Conservation (phyloP, 2,329 filamentous ascomycete species). For the Bipolaris bicolor region DNA sequence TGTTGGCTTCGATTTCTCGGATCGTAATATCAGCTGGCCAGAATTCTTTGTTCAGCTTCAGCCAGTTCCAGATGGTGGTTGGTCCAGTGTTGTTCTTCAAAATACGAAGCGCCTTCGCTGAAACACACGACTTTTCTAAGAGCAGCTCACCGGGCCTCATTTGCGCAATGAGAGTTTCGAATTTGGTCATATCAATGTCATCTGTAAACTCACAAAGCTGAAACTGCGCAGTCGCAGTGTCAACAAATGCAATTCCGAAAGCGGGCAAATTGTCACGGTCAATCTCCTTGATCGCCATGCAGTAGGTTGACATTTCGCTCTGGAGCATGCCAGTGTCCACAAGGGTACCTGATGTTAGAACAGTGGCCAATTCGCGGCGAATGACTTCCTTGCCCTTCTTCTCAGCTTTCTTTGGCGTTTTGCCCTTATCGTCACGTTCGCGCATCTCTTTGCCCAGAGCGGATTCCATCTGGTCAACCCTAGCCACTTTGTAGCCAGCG, state of each 20-base stretch:
- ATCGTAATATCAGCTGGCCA: constrained; percentile 84
- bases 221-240: constrained; percentile 95
- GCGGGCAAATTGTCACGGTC: constrained; percentile 74
- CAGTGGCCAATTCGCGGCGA: constrained; percentile 84
- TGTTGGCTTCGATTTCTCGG: constrained; percentile 78
- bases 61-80: constrained; percentile 92
- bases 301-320: constrained; percentile 96
- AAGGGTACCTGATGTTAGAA: constrained; percentile 89
- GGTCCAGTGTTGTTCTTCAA: constrained; percentile 94
- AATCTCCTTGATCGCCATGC: constrained; percentile 83
- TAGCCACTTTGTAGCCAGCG: constrained; percentile 95
- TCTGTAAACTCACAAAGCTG: constrained; percentile 91
- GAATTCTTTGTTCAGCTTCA: constrained; percentile 88
- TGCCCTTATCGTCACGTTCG: constrained; percentile 72
- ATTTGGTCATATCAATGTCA: constrained; percentile 91
- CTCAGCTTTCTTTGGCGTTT: constrained; percentile 55
- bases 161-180: constrained; percentile 95
- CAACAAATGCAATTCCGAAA: constrained; percentile 92
- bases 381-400: constrained; percentile 85
- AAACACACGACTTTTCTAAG: constrained; percentile 81
- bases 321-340: constrained; percentile 97
- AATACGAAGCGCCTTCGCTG: constrained; percentile 87
- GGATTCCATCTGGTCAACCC: constrained; percentile 96
- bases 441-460: constrained; percentile 97
- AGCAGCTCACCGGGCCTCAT: constrained; percentile 86